A percentile compares a stretch with the other conserved stretches of the same genome.
These are phyloP conservation scores for Cylindrotheca closterium DNA, from an alignment of 108 stramenopile species.

Conservation along the genomic window DNA sequence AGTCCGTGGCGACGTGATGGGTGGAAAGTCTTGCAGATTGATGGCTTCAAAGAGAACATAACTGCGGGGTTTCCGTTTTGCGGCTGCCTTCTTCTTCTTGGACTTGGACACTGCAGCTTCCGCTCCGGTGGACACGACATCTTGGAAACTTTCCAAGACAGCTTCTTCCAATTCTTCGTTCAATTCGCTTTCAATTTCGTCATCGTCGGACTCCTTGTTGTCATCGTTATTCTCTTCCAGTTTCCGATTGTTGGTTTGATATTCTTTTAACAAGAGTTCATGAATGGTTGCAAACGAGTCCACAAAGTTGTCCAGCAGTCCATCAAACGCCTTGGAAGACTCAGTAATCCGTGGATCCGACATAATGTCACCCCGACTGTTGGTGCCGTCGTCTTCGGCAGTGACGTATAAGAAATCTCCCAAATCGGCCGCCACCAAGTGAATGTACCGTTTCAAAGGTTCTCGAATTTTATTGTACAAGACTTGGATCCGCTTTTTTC, in stretches of 20 bases:
- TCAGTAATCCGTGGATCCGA: not conserved
- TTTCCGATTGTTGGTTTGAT: not conserved
- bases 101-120: not conserved
- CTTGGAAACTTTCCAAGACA: conserved; percentile 10
- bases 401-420: conserved; percentile 41
- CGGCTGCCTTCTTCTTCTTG: not conserved
- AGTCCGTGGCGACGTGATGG: not conserved
- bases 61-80: not conserved
- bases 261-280: not conserved
- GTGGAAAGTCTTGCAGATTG: not conserved
- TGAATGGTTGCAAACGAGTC: not conserved
- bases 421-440: conserved; percentile 43
- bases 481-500: not conserved
- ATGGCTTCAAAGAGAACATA: conserved; percentile 20
- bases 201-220: conserved; percentile 2
- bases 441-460: conserved; percentile 24
- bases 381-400: not conserved
- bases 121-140: not conserved
- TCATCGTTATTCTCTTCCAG: not conserved
- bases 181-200: not conserved
- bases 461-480: not conserved
- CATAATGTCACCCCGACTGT: not conserved
- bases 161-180: conserved; percentile 15
- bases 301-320: not conserved
- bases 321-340: not conserved